Evolutionary conservation across 805 yeast species (phyloP).

Genomic region (Metschnikowia kofuensis): DNA sequence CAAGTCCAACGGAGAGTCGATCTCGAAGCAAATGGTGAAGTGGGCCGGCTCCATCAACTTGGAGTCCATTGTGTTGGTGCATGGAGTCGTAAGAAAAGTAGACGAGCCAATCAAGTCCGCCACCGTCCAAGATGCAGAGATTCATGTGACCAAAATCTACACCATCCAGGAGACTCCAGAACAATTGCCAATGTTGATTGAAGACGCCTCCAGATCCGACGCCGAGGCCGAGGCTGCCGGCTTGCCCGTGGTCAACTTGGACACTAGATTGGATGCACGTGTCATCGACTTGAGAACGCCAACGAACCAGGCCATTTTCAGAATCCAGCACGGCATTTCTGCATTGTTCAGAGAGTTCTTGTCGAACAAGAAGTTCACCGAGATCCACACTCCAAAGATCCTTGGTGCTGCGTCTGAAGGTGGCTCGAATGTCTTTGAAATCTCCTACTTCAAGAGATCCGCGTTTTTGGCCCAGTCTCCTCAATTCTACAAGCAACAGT

Average conservation of each 20-base stretch:
- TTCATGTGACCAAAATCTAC: constrained; percentile 68
- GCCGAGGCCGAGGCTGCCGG: constrained; percentile 90
- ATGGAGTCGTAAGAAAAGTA: constrained; percentile 80
- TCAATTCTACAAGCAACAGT: constrained; percentile 95
- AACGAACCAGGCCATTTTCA: constrained; percentile 96
- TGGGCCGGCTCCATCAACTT: constrained; percentile 85
- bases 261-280: constrained; percentile 91
- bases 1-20: constrained; percentile 43
- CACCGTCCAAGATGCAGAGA: constrained; percentile 87
- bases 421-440: constrained; percentile 95
- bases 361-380: constrained; percentile 64
- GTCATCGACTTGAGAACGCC: constrained; percentile 96
- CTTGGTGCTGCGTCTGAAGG: constrained; percentile 97
- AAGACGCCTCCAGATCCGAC: constrained; percentile 95
- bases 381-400: constrained; percentile 94
- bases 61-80: constrained; percentile 89
- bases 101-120: constrained; percentile 87
- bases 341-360: constrained; percentile 87
- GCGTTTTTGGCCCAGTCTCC: constrained; percentile 98
- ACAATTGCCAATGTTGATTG: constrained; percentile 89
- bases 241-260: constrained; percentile 91
- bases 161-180: constrained; percentile 86
- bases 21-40: constrained; percentile 94
- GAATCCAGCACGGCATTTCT: constrained; percentile 87
- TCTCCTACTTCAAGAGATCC: constrained; percentile 85